Conservation (phyloP, 768 basidiomycete genomes). For the Amanita molliuscula region DNA sequence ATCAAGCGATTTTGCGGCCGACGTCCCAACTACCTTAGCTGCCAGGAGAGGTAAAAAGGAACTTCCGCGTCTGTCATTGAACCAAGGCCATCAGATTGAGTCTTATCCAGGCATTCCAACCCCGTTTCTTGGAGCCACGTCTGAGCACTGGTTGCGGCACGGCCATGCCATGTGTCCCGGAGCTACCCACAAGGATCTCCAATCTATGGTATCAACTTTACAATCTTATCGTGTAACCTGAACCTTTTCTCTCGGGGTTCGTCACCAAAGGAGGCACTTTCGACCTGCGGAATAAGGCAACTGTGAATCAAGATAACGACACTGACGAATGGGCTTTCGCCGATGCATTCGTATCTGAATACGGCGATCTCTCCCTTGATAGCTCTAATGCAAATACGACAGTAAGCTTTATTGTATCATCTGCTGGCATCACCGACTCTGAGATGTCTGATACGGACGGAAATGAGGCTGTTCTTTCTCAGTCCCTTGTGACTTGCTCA, state of each 20-base stretch:
- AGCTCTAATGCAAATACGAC: neutral
- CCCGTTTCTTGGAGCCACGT: neutral
- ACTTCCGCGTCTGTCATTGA: neutral
- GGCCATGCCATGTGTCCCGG: neutral
- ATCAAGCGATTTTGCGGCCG: neutral
- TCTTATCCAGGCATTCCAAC: constrained; percentile 7
- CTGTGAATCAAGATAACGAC: neutral
- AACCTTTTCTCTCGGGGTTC: neutral
- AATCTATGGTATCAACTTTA: constrained; percentile 2
- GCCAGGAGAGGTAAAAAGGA: constrained; percentile 3
- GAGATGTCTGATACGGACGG: neutral
- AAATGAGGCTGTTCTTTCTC: neutral
- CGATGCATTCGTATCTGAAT: constrained; percentile 5
- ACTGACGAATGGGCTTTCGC: constrained; percentile 1
- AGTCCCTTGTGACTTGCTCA: neutral
- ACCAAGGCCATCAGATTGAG: neutral
- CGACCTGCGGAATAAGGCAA: neutral
- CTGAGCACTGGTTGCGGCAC: neutral
- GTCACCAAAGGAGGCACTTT: neutral
- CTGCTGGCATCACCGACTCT: neutral
- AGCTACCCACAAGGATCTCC: constrained; percentile 1
- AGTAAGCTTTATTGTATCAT: constrained; percentile 1
- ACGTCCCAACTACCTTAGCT: neutral
- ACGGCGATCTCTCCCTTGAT: constrained; percentile 4
- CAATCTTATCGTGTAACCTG: constrained; percentile 2